Evolutionary conservation across 257 asterid genomes (phyloP).

Genomic region (Solanum appendiculatum): DNA sequence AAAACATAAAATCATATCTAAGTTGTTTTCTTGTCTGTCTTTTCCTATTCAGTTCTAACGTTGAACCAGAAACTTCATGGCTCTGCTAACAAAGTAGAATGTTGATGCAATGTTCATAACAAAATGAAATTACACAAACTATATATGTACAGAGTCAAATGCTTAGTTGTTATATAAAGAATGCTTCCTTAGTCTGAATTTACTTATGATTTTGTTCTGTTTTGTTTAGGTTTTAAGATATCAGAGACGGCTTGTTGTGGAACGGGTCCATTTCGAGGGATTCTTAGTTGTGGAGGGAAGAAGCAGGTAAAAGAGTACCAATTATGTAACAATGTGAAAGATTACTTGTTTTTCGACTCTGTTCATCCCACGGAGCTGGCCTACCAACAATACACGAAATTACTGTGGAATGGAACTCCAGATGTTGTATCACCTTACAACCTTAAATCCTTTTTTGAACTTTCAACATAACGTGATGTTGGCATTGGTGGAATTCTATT

Average conservation of each 20-base stretch:
- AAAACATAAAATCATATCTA: no score
- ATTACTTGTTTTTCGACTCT: not conserved
- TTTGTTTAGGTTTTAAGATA: not conserved
- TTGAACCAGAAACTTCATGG: no score
- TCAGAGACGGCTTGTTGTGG: constrained; percentile 25
- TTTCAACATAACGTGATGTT: no score
- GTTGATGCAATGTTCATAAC: no score
- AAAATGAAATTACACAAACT: no score
- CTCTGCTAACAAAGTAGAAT: no score
- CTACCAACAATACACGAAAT: not conserved
- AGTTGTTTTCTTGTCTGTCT: no score
- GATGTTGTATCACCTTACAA: not conserved
- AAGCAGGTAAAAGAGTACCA: constrained; percentile 24
- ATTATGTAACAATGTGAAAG: constrained; percentile 24
- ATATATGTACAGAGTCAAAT: no score
- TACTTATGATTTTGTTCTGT: not conserved
- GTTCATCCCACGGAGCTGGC: not conserved
- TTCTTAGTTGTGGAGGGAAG: constrained; percentile 44
- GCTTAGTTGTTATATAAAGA: no score
- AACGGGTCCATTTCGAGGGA: constrained; percentile 32
- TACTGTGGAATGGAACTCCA: not conserved
- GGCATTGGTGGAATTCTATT: no score
- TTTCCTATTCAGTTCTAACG: no score
- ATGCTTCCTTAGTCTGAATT: no score
- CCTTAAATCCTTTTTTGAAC: not conserved